Percentiles rank a stretch among this genome's conserved stretches.
Evolutionary conservation across 75 land plant species (phyloP).

Genomic region (Gnetum montanum): DNA sequence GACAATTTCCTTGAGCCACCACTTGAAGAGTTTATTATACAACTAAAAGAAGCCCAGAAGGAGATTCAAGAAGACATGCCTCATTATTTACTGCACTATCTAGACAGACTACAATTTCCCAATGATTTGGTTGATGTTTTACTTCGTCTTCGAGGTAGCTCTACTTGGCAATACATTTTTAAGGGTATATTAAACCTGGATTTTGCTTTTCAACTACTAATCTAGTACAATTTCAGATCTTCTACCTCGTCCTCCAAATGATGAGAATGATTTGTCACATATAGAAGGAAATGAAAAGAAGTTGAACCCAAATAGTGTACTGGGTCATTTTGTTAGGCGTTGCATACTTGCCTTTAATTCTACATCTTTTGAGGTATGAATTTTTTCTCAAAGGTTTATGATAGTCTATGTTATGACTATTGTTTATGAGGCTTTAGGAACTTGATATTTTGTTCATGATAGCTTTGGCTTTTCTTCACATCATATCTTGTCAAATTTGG

Average conservation of each 20-base stretch:
- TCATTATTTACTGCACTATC: constrained; percentile 38
- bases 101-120: constrained; percentile 52
- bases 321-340: constrained; percentile 78
- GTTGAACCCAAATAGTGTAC: constrained; percentile 60
- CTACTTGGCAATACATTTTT: neutral
- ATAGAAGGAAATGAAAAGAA: constrained; percentile 64
- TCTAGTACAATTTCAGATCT: constrained; percentile 30
- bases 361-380: constrained; percentile 68
- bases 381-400: too few species aligned
- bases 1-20: constrained; percentile 75
- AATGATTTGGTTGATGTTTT: constrained; percentile 91
- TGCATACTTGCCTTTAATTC: constrained; percentile 78
- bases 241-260: constrained; percentile 25
- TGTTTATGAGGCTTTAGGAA: too few species aligned
- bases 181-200: neutral
- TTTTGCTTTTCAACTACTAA: neutral
- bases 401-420: too few species aligned
- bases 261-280: constrained; percentile 21
- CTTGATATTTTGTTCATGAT: too few species aligned
- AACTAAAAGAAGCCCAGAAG: constrained; percentile 39
- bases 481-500: too few species aligned
- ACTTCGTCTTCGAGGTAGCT: constrained; percentile 47
- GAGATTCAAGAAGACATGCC: constrained; percentile 37
- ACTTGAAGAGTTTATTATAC: constrained; percentile 55
- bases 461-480: too few species aligned